phyloP scores from a whole-genome alignment of 1,139 yeast species.

The Yamadazyma taylorii region DNA sequence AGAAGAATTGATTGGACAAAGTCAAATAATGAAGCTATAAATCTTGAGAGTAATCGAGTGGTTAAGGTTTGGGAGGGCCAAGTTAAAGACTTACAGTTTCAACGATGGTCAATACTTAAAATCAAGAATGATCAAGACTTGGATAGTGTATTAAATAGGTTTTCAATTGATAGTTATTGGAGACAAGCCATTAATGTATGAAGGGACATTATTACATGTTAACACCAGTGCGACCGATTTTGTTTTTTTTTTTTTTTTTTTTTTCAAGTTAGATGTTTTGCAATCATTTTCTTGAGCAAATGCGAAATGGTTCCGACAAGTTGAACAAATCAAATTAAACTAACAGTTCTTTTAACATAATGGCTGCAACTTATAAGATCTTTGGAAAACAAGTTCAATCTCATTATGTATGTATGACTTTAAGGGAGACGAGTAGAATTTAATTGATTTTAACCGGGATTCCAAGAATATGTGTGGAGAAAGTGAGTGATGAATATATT shows the following conservation, averaged over 20 bases:
- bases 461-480: too few relatives aligned
- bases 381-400: conserved; percentile 74
- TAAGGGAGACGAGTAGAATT: too few relatives aligned
- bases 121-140: conserved; percentile 57
- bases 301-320: not conserved
- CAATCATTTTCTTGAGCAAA: not conserved
- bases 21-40: conserved; percentile 27
- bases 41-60: conserved; percentile 52
- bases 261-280: too few relatives aligned
- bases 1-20: conserved; percentile 73
- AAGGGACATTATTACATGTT: too few relatives aligned
- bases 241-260: too few relatives aligned
- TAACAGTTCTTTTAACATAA: conserved; percentile 17
- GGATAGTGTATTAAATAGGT: conserved; percentile 47
- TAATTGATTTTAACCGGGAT: too few relatives aligned
- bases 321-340: conserved; percentile 1
- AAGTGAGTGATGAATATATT: too few relatives aligned
- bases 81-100: conserved; percentile 51
- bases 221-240: too few relatives aligned
- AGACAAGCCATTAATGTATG: too few relatives aligned
- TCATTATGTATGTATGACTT: conserved; percentile 65
- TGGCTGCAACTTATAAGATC: conserved; percentile 82
- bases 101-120: conserved; percentile 59
- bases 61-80: conserved; percentile 77
- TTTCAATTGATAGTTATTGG: conserved; percentile 64